phyloP scores from a whole-genome alignment of 1,139 yeast species.

The Zygosaccharomyces pseudobailii region DNA sequence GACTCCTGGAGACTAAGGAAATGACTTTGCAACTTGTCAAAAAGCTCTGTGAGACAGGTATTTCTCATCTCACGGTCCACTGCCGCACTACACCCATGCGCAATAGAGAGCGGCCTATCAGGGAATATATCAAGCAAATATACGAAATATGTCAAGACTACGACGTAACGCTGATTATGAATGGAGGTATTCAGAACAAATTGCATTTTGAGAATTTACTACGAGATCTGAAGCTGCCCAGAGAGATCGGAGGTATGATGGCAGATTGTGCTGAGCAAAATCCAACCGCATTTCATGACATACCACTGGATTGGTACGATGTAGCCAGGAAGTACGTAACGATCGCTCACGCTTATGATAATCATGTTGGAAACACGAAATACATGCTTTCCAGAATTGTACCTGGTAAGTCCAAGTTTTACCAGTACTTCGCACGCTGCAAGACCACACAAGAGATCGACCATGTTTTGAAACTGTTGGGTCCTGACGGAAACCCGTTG shows the following conservation, averaged over 20 bases:
- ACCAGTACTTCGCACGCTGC: conserved; percentile 52
- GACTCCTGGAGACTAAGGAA: conserved; percentile 59
- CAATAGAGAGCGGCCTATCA: conserved; percentile 74
- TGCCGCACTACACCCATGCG: conserved; percentile 89
- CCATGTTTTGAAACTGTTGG: conserved; percentile 21
- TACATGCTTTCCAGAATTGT: conserved; percentile 72
- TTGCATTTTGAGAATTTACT: conserved; percentile 54
- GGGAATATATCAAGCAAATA: conserved; percentile 58
- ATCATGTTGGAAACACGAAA: conserved; percentile 68
- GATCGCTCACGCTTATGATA: conserved; percentile 52
- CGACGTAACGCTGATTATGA: conserved; percentile 68
- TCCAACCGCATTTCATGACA: conserved; percentile 63
- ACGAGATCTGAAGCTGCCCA: conserved; percentile 41
- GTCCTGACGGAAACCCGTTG: conserved; percentile 17
- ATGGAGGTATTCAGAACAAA: conserved; percentile 65
- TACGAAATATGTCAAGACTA: conserved; percentile 57
- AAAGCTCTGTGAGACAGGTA: conserved; percentile 72
- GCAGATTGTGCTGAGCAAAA: conserved; percentile 88
- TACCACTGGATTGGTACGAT: conserved; percentile 52
- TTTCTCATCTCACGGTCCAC: conserved; percentile 78
- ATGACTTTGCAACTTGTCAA: conserved; percentile 59
- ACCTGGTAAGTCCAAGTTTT: conserved; percentile 69
- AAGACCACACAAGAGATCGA: conserved; percentile 52
- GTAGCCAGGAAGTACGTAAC: conserved; percentile 52
- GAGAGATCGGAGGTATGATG: conserved; percentile 80